phyloP scores from a whole-genome alignment of 2,329 filamentous ascomycete species.

The Neofusicoccum ribis region DNA sequence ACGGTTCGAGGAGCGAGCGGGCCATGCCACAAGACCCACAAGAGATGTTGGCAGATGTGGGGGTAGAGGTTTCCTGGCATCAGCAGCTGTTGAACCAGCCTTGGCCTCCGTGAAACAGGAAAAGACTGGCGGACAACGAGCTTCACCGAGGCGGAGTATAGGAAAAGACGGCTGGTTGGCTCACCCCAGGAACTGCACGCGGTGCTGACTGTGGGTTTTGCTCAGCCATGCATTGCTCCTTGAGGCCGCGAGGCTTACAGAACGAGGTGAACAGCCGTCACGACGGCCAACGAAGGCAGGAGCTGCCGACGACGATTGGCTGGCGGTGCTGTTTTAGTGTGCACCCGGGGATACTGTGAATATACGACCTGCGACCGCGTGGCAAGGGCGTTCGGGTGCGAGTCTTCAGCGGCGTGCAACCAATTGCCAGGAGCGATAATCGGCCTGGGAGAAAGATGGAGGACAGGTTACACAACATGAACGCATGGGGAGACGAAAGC shows the following conservation, averaged over 20 bases:
- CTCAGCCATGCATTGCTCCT: too few species aligned
- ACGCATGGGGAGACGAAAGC: conserved; percentile 7
- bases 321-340: not conserved
- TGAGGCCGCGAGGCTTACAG: too few species aligned
- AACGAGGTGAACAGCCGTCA: too few species aligned
- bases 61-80: not conserved
- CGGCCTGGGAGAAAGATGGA: not conserved
- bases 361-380: not conserved
- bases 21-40: not conserved
- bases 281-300: not conserved
- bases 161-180: not conserved
- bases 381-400: not conserved
- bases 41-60: not conserved
- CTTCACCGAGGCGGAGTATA: not conserved
- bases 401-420: not conserved
- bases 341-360: not conserved
- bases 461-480: conserved; percentile 6
- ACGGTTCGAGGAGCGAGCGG: not conserved
- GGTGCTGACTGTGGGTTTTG: too few species aligned
- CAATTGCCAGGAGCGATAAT: not conserved
- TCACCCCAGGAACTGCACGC: not conserved
- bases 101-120: not conserved
- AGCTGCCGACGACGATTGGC: not conserved
- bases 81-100: not conserved
- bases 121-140: not conserved